Base-by-base conservation (phyloP, 2,329 filamentous ascomycete species). In the Diaporthe nobilis region DNA sequence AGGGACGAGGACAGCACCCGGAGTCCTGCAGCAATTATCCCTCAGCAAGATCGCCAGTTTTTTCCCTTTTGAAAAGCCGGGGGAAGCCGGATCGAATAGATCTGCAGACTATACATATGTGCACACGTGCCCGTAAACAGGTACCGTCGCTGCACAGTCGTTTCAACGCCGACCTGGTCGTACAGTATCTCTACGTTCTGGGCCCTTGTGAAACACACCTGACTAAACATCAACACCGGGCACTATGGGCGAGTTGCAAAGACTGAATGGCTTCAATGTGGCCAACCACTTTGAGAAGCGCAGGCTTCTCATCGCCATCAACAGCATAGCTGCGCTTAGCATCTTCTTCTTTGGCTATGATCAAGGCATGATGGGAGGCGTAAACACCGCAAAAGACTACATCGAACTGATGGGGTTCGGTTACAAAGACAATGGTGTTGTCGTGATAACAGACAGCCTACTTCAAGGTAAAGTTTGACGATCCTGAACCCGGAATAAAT, bases 341-440 rank as follows among this genome's bases (percentile, higher is more conserved):
- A 94, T 93, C 77, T 91, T 93, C 82, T 93, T 94, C 86, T 93
- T 93, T 79, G 92, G 88, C 53, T 89, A 89, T 79, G 88, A 90
- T 77, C 88, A 90, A 79, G 88, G 87, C 60, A 83, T 88, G 77
- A 92, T 88, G 91, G 89, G 90, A 25, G 92, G 92, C 74, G 92
- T 94, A 17, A 94, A 94, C 82, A 92, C 90, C 63, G 87, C 91
- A 53, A 88, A 88, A 68, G 84, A 93, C 81, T 94, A 94, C 80
- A 90, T 92, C 70, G 85, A 90, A 51, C 84, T 90, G 13, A 94
- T 94, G 91, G 87, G 87, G 10, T 91, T 93, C 77, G 92, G 92
- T 8, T 87, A 93, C 78, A 87, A 89, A 20, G 83, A 85, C 31
- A 87, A 87, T 0, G 80, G 81, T 25, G 79, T 82, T 9, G 88